Base-by-base conservation (phyloP, 164 flowering plant species). In the Liquidambar formosana region DNA sequence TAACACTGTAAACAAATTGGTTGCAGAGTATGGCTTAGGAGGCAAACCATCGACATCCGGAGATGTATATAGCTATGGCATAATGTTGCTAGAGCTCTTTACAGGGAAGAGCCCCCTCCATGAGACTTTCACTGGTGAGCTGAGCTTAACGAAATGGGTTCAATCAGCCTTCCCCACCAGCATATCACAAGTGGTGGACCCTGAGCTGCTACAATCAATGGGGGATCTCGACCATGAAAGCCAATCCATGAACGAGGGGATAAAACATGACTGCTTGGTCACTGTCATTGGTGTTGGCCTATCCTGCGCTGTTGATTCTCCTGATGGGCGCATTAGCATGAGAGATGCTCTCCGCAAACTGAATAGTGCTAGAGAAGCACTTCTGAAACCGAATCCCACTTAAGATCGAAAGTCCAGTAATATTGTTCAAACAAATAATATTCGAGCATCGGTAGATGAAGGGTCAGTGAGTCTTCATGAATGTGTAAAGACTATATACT, bases 21-120 rank as follows among this genome's bases (percentile, higher is more conserved):
- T 64, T 77, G 75, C 75, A 83, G 87, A 84, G 58, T 84, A 84
- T 66, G 87, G 87, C 0, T 8, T 61, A 8, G 83, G 85, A 4
- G 70, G 41, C 59, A 75, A 76, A 63, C 76, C 81, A 45, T 76
- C 87, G 18, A 75, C 71, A 3, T 65, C 76, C n/a, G 87, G 87
- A 68, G 85, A 82, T 67, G 80, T 71, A 11, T 81, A 76, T 68
- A 81, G 84, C 61, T 81, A 65, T 38, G 85, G 85, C 1, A 57
- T 83, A 1, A 59, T 76, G 74, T 45, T 83, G 69, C 56, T 83
- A 10, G 82, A 79, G 68, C 52, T 81, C 6, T 77, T 83, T 47
- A 78, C 82, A 0, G 83, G 81, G 27, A 81, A 47, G 59, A 75
- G 76, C 51, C 86, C 86, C 33, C 77, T 80, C 1, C 49, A 76